phyloP scores from a whole-genome alignment of 495 filamentous ascomycete species.

The Niebla homalea region DNA sequence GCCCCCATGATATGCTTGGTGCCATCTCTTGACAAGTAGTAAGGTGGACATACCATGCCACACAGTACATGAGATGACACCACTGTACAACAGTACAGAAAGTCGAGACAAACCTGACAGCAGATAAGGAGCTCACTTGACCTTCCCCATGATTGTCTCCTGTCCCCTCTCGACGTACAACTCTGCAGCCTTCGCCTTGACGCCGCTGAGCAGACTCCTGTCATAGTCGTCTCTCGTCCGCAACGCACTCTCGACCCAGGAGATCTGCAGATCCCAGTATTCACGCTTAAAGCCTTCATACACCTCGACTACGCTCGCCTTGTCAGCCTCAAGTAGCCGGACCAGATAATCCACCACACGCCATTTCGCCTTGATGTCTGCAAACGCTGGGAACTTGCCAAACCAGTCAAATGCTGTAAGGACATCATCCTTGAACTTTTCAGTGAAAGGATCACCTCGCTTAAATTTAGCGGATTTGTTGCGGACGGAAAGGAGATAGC shows the following conservation, averaged over 20 bases:
- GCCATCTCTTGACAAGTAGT: too few species aligned
- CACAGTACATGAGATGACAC: too few species aligned
- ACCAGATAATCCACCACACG: constrained; percentile 71
- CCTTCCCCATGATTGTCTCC: constrained; percentile 84
- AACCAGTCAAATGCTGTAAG: constrained; percentile 68
- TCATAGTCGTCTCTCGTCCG: constrained; percentile 87
- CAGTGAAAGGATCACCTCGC: constrained; percentile 64
- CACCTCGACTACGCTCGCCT: constrained; percentile 53
- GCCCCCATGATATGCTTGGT: too few species aligned
- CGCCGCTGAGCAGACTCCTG: constrained; percentile 67
- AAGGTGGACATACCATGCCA: too few species aligned
- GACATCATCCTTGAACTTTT: constrained; percentile 84
- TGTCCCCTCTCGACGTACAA: constrained; percentile 61
- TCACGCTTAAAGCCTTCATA: constrained; percentile 72
- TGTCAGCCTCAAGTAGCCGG: constrained; percentile 60
- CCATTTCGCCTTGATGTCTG: constrained; percentile 78
- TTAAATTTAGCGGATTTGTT: constrained; percentile 88
- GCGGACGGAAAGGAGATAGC: constrained; percentile 73
- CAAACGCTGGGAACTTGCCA: constrained; percentile 40
- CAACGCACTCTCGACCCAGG: constrained; percentile 92
- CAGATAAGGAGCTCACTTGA: constrained; percentile 43
- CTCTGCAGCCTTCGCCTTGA: constrained; percentile 78
- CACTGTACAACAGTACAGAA: too few species aligned
- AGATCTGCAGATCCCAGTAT: constrained; percentile 90
- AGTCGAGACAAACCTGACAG: too few species aligned